These are phyloP conservation scores for Phytophthora cajani DNA, from an alignment of 352 stramenopile species.

Conservation along the genomic window DNA sequence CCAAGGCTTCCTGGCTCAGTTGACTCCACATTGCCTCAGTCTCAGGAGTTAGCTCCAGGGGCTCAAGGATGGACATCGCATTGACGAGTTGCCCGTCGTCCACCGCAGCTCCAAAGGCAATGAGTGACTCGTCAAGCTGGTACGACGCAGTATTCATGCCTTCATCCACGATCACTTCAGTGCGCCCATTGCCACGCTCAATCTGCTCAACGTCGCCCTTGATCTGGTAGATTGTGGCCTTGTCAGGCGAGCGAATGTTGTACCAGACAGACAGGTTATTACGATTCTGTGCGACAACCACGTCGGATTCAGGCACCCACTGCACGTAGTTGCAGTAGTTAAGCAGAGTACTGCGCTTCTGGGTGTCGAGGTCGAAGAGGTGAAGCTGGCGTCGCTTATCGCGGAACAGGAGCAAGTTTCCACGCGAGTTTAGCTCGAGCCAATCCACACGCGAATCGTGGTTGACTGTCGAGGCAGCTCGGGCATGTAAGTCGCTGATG, in stretches of 20 bases:
- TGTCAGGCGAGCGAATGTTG: slow-evolving; percentile 94
- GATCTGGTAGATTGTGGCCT: slow-evolving; percentile 95
- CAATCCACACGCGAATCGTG: slow-evolving; percentile 94
- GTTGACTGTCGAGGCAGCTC: slow-evolving; percentile 87
- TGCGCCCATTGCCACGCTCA: slow-evolving; percentile 91
- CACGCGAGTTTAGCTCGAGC: slow-evolving; percentile 94
- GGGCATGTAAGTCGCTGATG: slow-evolving; percentile 84
- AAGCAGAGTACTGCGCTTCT: slow-evolving; percentile 89
- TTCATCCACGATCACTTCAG: slow-evolving; percentile 96
- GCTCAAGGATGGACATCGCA: slow-evolving; percentile 94
- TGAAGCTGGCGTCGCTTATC: slow-evolving; percentile 93
- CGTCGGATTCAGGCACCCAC: slow-evolving; percentile 96
- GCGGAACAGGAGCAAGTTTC: slow-evolving; percentile 92
- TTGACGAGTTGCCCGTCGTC: slow-evolving; percentile 91
- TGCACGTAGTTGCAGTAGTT: slow-evolving; percentile 97
- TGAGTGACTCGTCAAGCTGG: slow-evolving; percentile 94
- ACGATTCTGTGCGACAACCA: slow-evolving; percentile 95
- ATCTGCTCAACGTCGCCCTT: slow-evolving; percentile 96
- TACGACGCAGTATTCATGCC: slow-evolving; percentile 94
- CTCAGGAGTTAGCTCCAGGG: slow-evolving; percentile 91
- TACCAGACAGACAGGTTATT: slow-evolving; percentile 95
- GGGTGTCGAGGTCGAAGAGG: slow-evolving; percentile 90
- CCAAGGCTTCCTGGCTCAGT: slow-evolving; percentile 85
- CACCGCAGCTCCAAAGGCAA: slow-evolving; percentile 94
- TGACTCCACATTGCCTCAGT: slow-evolving; percentile 95